phyloP scores from a whole-genome alignment of 2,329 filamentous ascomycete genomes.

The Simplicillium sp. region DNA sequence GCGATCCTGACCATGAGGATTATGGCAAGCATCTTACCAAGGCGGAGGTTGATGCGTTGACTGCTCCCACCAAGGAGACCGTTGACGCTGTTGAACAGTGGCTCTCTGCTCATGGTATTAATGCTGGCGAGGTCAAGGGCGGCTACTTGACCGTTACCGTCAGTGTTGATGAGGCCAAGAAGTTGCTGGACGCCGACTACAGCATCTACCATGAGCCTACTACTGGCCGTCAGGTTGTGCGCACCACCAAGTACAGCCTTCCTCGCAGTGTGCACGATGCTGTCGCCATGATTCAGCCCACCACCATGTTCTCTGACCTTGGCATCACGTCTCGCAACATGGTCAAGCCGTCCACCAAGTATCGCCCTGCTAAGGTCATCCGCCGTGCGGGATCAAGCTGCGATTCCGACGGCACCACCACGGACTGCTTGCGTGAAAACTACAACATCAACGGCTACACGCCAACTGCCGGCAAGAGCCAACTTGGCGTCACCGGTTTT shows the following conservation, averaged over 20 bases:
- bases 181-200: slow-evolving; percentile 5
- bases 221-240: slow-evolving; percentile 4
- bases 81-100: slow-evolving; percentile 6
- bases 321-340: neutral
- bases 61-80: slow-evolving; percentile 5
- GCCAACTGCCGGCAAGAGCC: neutral
- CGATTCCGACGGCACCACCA: neutral
- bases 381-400: neutral
- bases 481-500: slow-evolving; percentile 4
- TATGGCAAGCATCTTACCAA: slow-evolving; percentile 9
- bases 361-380: neutral
- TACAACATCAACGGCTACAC: slow-evolving; percentile 5
- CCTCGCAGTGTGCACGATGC: slow-evolving; percentile 1
- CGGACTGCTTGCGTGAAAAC: slow-evolving; percentile 4
- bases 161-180: slow-evolving; percentile 3
- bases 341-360: neutral
- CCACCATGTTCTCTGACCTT: slow-evolving; percentile 6
- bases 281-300: slow-evolving; percentile 7
- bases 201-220: slow-evolving; percentile 2
- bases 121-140: slow-evolving; percentile 3
- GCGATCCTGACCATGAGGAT: slow-evolving; percentile 5
- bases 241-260: slow-evolving; percentile 7
- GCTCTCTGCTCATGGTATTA: slow-evolving; percentile 5
- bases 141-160: slow-evolving; percentile 2
- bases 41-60: slow-evolving; percentile 7